Evolutionary conservation across 2,329 filamentous ascomycete genomes (phyloP).

Genomic region (Torrubiellomyces zombiae): DNA sequence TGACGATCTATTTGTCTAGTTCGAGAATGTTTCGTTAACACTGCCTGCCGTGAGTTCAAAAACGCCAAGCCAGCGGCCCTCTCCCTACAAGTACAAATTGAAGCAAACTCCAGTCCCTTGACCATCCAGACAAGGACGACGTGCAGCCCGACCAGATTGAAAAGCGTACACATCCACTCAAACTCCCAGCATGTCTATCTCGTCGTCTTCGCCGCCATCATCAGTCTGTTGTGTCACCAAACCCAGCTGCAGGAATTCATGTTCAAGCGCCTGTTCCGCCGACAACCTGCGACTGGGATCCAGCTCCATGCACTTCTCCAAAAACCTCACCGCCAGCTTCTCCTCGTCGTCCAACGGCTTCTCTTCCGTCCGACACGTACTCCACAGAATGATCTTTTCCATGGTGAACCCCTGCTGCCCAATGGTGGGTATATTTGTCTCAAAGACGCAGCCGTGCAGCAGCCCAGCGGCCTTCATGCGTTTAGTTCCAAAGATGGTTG

Average conservation of each 20-base stretch:
- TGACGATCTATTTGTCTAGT: too few species aligned
- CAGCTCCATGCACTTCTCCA: conserved; percentile 57
- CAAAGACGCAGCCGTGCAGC: conserved; percentile 79
- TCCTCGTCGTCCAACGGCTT: conserved; percentile 48
- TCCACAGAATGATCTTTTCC: conserved; percentile 92
- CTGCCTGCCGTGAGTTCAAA: too few species aligned
- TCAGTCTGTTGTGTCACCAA: conserved; percentile 13
- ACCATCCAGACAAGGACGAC: too few species aligned
- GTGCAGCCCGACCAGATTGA: too few species aligned
- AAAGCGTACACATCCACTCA: too few species aligned
- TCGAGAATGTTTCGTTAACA: too few species aligned
- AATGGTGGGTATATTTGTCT: conserved; percentile 84
- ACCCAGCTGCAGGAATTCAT: conserved; percentile 44
- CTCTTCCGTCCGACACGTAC: conserved; percentile 56
- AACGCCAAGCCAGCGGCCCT: too few species aligned
- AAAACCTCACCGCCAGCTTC: conserved; percentile 54
- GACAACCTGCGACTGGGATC: conserved; percentile 60
- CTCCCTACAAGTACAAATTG: too few species aligned
- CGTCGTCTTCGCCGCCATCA: conserved; percentile 28
- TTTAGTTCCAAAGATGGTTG: conserved; percentile 76
- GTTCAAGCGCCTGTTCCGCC: conserved; percentile 54
- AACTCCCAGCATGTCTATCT: conserved; percentile 31
- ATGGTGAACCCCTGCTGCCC: conserved; percentile 71
- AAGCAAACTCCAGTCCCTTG: too few species aligned
- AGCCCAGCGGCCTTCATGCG: conserved; percentile 72